Base-by-base conservation (phyloP, 768 basidiomycete genomes). In the Boletus fagicola region DNA sequence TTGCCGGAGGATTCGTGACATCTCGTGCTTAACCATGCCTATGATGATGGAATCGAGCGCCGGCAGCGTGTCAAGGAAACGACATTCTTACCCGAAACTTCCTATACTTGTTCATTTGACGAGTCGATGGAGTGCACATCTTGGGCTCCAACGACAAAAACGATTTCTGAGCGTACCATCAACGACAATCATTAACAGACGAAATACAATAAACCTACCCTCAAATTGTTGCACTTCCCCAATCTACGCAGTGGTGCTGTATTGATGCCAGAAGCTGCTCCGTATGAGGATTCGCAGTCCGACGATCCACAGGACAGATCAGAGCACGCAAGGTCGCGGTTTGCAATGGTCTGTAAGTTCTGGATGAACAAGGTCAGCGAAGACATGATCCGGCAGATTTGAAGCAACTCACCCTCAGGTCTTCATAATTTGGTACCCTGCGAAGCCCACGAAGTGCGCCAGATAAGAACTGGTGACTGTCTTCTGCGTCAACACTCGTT, bases 401-500 rank as follows among this genome's bases (percentile, higher is more conserved):
- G 11, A 31, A 50, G 16, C 12, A 35, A 33, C 51, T 18, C 40
- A 59, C 66, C 52, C 54, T 68, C 35, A 67, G 22, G 47, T 69
- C 56, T 33, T 67, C 64, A 47, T 59, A 57, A 28, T 18, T 48
- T 38, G 49, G 54, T 1, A 69, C 56, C 35, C 59, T 63, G 46
- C 64, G 64, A 48, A 67, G 67, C 51, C 42, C 26, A 39, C 49
- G 57, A 22, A 30, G 40, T 28, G 33, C 18, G 11, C 13, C 26
- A 1, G 51, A 38, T 20, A 42, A 57, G 16, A 26, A 44, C 18
- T n/a, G 51, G 26, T 9, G 30, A 42, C 13, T 50, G 9, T 61
- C 56, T 20, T 49, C 56, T 10, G 48, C 44, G 24, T 62, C 54
- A 9, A 68, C 46, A n/a, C 60, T 69, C 36, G 67, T 69, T 38